Base-by-base conservation (phyloP, 441 rosid genomes). In the Pelargonium australe region DNA sequence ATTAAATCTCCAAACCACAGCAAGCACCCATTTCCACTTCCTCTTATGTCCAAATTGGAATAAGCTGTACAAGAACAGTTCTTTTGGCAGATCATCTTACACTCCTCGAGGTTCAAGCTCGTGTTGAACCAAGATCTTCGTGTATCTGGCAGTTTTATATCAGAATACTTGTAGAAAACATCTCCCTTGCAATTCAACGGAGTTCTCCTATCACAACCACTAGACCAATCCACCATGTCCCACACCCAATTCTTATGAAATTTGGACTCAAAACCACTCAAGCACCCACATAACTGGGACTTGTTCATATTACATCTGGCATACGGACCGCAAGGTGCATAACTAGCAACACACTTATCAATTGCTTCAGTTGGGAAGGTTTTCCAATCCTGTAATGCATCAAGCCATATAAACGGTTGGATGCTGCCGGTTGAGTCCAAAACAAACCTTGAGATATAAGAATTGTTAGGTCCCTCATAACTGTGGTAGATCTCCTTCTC, bases 31-130 rank as follows among this genome's bases (percentile, higher is more conserved):
- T 76, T 49, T 2, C 85, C 91, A 37, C 85, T 83, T 13, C 64
- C 68, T 31, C 71, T 75, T 13, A 94, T 84, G 71, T 88, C 80
- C 3, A 79, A 66, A 70, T 47, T 80, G 1, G 92, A 81, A 75
- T 78, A 94, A 45, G 90, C 97, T 0, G 81, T 83, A 60, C 97
- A 94, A 19, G 86, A 79, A 78, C 97, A 94, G 40, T 86, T 85
- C 34, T 45, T 72, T 37, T 69, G 11, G 45, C 99, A 94, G 65
- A 73, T 28, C 12, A 68, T 63, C 17, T 66, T 83, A 70, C 99
- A 94, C 2, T 86, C 84, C 57, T 77, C 80, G 0, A 85, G 45
- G 17, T 75, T 80, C 79, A 83, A 76, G 0, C 73, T 70, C 72
- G 73, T 76, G 31, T 86, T 85, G 57, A 86, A 85, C 11, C 62